Evolutionary conservation across 1,284 basidiomycete species (phyloP).

Genomic region (Fomitopsis pinicola): DNA sequence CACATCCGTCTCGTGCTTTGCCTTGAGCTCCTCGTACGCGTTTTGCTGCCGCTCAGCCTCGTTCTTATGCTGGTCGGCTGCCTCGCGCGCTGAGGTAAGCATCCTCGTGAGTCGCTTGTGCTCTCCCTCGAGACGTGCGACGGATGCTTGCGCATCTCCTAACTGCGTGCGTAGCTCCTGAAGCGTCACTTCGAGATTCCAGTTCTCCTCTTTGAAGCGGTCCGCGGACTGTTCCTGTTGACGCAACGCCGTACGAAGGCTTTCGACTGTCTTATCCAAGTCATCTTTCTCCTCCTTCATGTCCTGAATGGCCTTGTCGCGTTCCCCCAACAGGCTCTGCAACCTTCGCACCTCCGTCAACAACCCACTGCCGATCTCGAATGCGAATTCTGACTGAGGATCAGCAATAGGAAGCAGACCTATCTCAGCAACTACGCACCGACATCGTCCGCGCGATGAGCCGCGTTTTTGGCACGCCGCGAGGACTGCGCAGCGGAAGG

Average conservation of each 20-base stretch:
- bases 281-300: slow-evolving; percentile 86
- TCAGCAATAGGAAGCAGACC: not conserved
- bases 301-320: slow-evolving; percentile 85
- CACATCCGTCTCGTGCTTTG: slow-evolving; percentile 90
- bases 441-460: slow-evolving; percentile 79
- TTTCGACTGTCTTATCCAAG: slow-evolving; percentile 72
- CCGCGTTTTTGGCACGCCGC: slow-evolving; percentile 80
- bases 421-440: slow-evolving; percentile 43
- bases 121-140: slow-evolving; percentile 77
- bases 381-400: slow-evolving; percentile 75
- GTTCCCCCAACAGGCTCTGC: slow-evolving; percentile 82
- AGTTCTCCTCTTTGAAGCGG: slow-evolving; percentile 96
- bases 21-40: slow-evolving; percentile 72
- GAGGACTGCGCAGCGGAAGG: slow-evolving; percentile 66
- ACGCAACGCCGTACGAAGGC: slow-evolving; percentile 62
- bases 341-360: slow-evolving; percentile 85
- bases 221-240: slow-evolving; percentile 68
- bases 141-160: slow-evolving; percentile 59
- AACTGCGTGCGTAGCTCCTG: slow-evolving; percentile 83
- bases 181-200: slow-evolving; percentile 93
- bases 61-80: slow-evolving; percentile 81
- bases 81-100: slow-evolving; percentile 71
- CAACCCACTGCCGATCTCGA: slow-evolving; percentile 90
- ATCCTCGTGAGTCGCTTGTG: slow-evolving; percentile 77
- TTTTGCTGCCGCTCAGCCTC: slow-evolving; percentile 76